These are phyloP conservation scores for Ogataea salicorniae DNA, from an alignment of 805 yeast genomes.

Conservation along the genomic window DNA sequence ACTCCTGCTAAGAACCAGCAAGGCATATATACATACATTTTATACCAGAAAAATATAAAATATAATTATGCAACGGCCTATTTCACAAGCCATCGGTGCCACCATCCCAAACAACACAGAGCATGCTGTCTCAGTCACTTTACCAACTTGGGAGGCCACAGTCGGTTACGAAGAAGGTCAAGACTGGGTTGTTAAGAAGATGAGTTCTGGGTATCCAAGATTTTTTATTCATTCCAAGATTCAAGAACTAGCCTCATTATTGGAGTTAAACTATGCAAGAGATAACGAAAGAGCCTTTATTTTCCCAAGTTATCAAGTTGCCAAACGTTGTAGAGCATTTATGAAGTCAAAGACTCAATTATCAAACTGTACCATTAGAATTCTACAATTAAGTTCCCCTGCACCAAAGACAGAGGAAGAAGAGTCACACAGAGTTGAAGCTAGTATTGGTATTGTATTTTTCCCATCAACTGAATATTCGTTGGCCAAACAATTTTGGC, in stretches of 20 bases:
- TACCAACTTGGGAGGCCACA: conserved; percentile 93
- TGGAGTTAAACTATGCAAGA: conserved; percentile 71
- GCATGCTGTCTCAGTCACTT: conserved; percentile 91
- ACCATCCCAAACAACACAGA: conserved; percentile 86
- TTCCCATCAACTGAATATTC: conserved; percentile 55
- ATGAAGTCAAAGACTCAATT: conserved; percentile 43
- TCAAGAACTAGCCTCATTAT: conserved; percentile 45
- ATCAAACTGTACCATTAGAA: conserved; percentile 42
- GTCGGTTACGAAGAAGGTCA: conserved; percentile 92
- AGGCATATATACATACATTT: not conserved
- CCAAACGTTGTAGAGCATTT: conserved; percentile 81
- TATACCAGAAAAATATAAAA: not conserved
- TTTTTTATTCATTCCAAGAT: conserved; percentile 65
- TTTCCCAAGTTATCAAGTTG: conserved; percentile 73
- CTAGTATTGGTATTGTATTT: conserved; percentile 74
- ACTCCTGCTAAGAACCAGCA: not conserved
- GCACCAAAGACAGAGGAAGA: conserved; percentile 60
- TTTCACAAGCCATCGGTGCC: conserved; percentile 57
- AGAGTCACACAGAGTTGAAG: conserved; percentile 52
- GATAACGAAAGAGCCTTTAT: conserved; percentile 70
- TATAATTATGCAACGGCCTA: conserved; percentile 8
- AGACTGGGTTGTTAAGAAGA: conserved; percentile 67
- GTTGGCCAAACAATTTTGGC: conserved; percentile 88
- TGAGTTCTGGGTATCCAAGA: conserved; percentile 88
- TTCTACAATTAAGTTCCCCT: conserved; percentile 68